Conservation (phyloP, 192 early-diverging fungal genomes). For the Dispira parvispora region DNA sequence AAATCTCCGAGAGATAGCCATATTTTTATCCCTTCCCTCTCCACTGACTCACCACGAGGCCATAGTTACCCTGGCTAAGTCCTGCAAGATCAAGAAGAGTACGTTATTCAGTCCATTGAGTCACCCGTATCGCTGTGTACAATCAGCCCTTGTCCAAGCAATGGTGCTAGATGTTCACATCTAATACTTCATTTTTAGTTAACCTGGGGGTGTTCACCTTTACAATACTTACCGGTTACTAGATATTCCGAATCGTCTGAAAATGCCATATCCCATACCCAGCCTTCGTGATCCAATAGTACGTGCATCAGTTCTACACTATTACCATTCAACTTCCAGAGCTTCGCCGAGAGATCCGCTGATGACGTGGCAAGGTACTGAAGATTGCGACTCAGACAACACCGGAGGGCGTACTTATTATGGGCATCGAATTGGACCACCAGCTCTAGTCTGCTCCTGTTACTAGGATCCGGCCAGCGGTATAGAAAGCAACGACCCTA, state of each 20-base stretch:
- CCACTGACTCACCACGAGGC: too few species aligned
- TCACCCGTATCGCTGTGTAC: too few species aligned
- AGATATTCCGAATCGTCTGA: constrained; percentile 83
- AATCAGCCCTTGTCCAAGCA: too few species aligned
- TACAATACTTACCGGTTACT: constrained; percentile 33
- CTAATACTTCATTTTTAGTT: too few species aligned
- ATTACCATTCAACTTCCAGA: constrained; percentile 48
- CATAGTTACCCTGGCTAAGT: too few species aligned
- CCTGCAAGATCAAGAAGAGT: too few species aligned
- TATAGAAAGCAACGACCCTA: constrained; percentile 39
- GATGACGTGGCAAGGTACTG: constrained; percentile 74
- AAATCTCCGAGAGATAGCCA: too few species aligned
- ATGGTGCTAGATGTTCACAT: too few species aligned
- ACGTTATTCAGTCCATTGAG: too few species aligned
- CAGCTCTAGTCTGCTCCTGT: constrained; percentile 42
- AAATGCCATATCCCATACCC: constrained; percentile 90
- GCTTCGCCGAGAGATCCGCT: constrained; percentile 73
- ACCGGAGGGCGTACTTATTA: constrained; percentile 66
- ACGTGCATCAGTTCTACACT: constrained; percentile 55
- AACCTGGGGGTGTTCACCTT: too few species aligned
- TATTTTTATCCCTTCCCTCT: too few species aligned
- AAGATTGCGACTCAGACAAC: constrained; percentile 66
- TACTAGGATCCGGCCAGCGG: constrained; percentile 47
- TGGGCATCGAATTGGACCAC: constrained; percentile 58
- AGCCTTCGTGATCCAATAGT: constrained; percentile 63